Conservation (phyloP, 345 rosid genomes). For the Lenwebbia sp. region DNA sequence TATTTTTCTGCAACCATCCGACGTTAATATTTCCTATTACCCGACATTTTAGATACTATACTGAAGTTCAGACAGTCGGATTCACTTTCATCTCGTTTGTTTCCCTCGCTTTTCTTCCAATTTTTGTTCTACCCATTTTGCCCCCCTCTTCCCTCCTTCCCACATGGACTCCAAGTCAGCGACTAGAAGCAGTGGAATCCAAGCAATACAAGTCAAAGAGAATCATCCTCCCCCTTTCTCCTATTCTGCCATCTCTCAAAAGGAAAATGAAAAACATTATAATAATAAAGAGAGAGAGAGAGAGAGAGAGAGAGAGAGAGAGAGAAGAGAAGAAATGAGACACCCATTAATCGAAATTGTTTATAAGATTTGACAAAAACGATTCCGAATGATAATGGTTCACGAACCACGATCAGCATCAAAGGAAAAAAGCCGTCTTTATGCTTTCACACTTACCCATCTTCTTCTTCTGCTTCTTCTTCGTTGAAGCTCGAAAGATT, state of each 20-base stretch:
- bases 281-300: neutral
- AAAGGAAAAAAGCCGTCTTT: neutral
- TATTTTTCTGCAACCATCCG: neutral
- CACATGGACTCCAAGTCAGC: neutral
- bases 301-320: too few species aligned
- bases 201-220: neutral
- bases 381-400: neutral
- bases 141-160: neutral
- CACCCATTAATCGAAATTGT: too few species aligned
- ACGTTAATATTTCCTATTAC: too few species aligned
- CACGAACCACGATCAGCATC: neutral
- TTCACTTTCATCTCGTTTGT: neutral
- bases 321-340: too few species aligned
- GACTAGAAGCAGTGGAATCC: neutral
- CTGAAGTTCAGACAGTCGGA: too few species aligned
- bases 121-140: neutral
- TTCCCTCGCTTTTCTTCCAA: neutral
- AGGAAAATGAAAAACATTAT: too few species aligned
- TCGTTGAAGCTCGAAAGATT: neutral
- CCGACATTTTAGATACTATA: too few species aligned
- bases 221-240: neutral
- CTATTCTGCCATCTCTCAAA: neutral
- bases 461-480: neutral
- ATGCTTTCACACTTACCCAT: neutral
- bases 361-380: neutral